Conservation (phyloP, 2,329 filamentous ascomycete genomes). For the Didymella lethalis region DNA sequence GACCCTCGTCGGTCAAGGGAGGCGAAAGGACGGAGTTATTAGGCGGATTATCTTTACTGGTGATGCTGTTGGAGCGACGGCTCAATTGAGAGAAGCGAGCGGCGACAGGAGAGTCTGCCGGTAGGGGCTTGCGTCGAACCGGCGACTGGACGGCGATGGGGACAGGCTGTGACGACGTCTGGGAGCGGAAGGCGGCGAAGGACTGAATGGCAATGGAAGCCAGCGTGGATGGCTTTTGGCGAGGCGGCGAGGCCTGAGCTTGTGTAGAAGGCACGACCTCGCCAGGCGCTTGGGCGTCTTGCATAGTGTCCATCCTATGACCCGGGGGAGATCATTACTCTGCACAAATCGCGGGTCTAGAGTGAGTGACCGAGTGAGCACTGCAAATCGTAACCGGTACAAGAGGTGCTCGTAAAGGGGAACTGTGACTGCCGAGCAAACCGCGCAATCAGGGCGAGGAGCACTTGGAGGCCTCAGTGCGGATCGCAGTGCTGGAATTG, state of each 20-base stretch:
- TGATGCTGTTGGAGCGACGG: conserved; percentile 53
- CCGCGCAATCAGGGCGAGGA: conserved; percentile 35
- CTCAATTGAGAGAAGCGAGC: conserved; percentile 54
- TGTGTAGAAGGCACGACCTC: conserved; percentile 34
- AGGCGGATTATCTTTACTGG: conserved; percentile 32
- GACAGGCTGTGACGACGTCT: conserved; percentile 52
- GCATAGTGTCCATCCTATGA: conserved; percentile 43
- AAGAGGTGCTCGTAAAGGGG: conserved; percentile 40
- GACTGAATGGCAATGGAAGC: conserved; percentile 53
- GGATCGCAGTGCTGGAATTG: conserved; percentile 44
- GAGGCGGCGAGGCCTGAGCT: conserved; percentile 36
- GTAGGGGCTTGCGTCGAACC: conserved; percentile 64
- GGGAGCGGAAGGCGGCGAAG: conserved; percentile 55
- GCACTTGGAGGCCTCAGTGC: conserved; percentile 35
- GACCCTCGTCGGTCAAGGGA: conserved; percentile 43
- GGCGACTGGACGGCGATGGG: conserved; percentile 48
- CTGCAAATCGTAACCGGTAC: conserved; percentile 31
- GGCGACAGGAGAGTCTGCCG: conserved; percentile 59
- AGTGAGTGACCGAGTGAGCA: conserved; percentile 29
- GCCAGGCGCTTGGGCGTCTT: conserved; percentile 39
- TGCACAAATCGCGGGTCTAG: conserved; percentile 46
- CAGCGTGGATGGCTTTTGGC: conserved; percentile 47
- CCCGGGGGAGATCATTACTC: conserved; percentile 41
- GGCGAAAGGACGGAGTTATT: conserved; percentile 40
- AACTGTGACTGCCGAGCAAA: conserved; percentile 34